A percentile compares a stretch with the other conserved stretches of the same genome.
Evolutionary conservation across 2,329 filamentous ascomycete species (phyloP).

Genomic region (Hypoxylon sp.): DNA sequence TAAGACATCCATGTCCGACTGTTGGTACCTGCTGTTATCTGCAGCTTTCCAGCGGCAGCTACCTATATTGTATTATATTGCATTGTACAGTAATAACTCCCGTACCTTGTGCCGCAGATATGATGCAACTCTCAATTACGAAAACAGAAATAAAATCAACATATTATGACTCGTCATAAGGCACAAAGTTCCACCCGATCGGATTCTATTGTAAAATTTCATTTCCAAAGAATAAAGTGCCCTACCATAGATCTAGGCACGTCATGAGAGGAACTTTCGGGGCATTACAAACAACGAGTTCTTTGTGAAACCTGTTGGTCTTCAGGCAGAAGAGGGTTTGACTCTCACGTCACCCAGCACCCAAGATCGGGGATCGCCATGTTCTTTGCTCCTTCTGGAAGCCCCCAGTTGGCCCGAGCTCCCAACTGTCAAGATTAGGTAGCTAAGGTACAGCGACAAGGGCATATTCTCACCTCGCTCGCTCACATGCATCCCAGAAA

Average conservation of each 20-base stretch:
- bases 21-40: conserved; percentile 38
- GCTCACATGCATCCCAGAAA: conserved; percentile 5
- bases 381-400: conserved; percentile 47
- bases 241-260: not conserved
- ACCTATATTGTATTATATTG: not conserved
- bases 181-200: not conserved
- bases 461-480: conserved; percentile 37
- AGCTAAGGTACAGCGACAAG: conserved; percentile 31
- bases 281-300: conserved; percentile 22
- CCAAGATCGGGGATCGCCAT: conserved; percentile 28
- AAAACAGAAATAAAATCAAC: conserved; percentile 4
- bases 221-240: not conserved
- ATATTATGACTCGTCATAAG: not conserved
- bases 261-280: not conserved
- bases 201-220: not conserved
- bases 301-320: conserved; percentile 35
- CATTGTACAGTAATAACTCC: not conserved
- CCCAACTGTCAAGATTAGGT: conserved; percentile 17
- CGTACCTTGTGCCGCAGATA: conserved; percentile 9
- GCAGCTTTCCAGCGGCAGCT: conserved; percentile 34
- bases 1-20: conserved; percentile 37
- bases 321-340: conserved; percentile 32
- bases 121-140: conserved; percentile 25
- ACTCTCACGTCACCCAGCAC: conserved; percentile 33
- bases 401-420: conserved; percentile 40